Evolutionary conservation across 2,329 filamentous ascomycete genomes (phyloP).

Genomic region (Paracoccidioides brasiliensis): DNA sequence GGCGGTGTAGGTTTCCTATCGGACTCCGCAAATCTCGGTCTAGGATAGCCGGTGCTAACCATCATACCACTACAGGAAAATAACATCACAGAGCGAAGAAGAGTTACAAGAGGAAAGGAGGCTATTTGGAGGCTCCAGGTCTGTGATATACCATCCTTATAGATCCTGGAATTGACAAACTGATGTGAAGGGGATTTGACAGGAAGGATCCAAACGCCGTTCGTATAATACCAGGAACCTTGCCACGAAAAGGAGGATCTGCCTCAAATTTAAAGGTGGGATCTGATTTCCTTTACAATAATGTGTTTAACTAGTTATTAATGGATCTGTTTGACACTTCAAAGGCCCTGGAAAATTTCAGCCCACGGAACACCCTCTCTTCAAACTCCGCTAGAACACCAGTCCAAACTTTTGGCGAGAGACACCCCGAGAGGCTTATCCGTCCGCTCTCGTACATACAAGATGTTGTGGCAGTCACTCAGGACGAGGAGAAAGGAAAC

Average conservation of each 20-base stretch:
- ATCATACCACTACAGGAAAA: not conserved
- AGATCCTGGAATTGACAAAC: not conserved
- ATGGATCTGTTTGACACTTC: not conserved
- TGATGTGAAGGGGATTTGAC: not conserved
- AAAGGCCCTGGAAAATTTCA: not conserved
- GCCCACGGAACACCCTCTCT: not conserved
- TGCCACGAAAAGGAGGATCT: not conserved
- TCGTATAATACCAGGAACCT: not conserved
- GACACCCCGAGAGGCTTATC: not conserved
- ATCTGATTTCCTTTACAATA: not conserved
- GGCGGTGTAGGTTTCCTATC: not conserved
- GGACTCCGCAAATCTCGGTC: not conserved
- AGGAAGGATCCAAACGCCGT: constrained; percentile 1
- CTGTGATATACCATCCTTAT: not conserved
- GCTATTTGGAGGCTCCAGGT: constrained; percentile 5
- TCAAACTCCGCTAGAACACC: not conserved
- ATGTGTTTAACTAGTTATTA: not conserved
- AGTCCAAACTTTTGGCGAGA: not conserved
- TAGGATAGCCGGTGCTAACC: not conserved
- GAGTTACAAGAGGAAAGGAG: constrained; percentile 7
- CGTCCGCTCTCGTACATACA: not conserved
- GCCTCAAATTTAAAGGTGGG: not conserved
- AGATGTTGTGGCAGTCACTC: not conserved
- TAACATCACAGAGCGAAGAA: not conserved
- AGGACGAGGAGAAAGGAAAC: not conserved